These are phyloP conservation scores for Lachancea sp. DNA, from an alignment of 805 yeast genomes.

Conservation along the genomic window DNA sequence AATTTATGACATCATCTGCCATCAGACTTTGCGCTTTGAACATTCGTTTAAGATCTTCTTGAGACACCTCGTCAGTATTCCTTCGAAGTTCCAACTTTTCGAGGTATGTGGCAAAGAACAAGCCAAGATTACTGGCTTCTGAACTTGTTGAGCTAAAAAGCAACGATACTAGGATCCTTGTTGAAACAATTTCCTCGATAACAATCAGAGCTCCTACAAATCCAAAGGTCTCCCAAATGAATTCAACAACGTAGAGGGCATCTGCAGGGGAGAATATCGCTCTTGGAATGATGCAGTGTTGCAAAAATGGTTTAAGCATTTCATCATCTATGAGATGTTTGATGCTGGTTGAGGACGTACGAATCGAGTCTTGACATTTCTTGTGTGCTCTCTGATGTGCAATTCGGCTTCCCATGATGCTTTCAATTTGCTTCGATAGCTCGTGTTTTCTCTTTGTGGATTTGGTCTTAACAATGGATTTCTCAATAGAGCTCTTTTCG, in stretches of 20 bases:
- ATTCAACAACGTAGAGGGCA: constrained; percentile 62
- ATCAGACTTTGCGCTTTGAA: constrained; percentile 51
- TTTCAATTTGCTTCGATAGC: constrained; percentile 15
- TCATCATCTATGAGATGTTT: constrained; percentile 8
- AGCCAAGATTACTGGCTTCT: constrained; percentile 79
- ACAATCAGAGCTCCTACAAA: constrained; percentile 37
- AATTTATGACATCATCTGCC: constrained; percentile 28
- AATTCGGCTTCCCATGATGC: constrained; percentile 15
- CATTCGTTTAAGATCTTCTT: constrained; percentile 35
- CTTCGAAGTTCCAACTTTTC: constrained; percentile 42
- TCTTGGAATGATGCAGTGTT: constrained; percentile 68
- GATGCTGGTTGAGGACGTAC: background rate
- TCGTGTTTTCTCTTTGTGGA: constrained; percentile 18
- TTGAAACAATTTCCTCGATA: constrained; percentile 43
- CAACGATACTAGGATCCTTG: constrained; percentile 47
- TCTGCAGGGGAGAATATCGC: constrained; percentile 74
- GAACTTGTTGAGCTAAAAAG: constrained; percentile 63
- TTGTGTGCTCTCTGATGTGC: constrained; percentile 21
- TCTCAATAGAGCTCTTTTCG: constrained; percentile 30
- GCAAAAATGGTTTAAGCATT: constrained; percentile 40
- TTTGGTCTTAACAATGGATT: constrained; percentile 9
- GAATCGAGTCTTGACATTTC: constrained; percentile 9
- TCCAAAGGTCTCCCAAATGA: constrained; percentile 47
- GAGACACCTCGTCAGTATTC: constrained; percentile 26
- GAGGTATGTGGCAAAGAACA: constrained; percentile 57